Percentiles rank a stretch among this genome's conserved stretches.
These are phyloP conservation scores for Galeopsis tetrahit DNA, from an alignment of 257 asterid species.

Conservation along the genomic window DNA sequence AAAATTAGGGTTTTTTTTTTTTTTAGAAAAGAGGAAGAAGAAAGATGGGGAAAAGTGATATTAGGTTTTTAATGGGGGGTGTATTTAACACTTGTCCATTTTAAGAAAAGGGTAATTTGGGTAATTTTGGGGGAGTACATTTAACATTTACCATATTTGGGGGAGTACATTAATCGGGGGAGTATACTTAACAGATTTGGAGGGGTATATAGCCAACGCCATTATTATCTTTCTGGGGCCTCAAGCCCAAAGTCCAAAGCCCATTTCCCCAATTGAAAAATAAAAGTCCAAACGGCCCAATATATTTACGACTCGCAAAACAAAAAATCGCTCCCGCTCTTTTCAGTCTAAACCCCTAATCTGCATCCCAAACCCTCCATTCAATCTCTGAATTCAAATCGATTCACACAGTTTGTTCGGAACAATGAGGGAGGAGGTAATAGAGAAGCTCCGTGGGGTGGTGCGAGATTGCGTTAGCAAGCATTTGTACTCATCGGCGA, in stretches of 20 bases:
- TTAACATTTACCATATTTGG: no score
- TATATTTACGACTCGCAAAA: background rate
- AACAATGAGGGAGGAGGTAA: slow-evolving; percentile 83
- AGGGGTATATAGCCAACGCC: no score
- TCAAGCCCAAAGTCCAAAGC: background rate
- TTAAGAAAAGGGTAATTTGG: no score
- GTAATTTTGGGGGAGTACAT: no score
- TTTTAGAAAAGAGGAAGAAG: no score
- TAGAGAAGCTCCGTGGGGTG: slow-evolving; percentile 88
- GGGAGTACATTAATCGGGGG: no score
- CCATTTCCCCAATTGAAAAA: background rate
- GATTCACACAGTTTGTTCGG: slow-evolving; percentile 2
- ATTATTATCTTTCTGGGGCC: background rate
- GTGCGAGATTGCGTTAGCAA: slow-evolving; percentile 97
- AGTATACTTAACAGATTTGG: no score
- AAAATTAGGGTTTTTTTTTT: no score
- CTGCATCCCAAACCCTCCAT: slow-evolving; percentile 33
- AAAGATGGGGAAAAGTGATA: no score
- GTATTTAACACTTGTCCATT: no score
- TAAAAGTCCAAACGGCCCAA: slow-evolving; percentile 12
- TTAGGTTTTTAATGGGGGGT: no score
- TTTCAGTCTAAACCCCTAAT: slow-evolving; percentile 40
- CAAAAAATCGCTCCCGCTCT: slow-evolving; percentile 58
- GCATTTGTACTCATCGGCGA: slow-evolving; percentile 95
- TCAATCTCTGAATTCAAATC: slow-evolving; percentile 17